Evolutionary conservation across 75 land plant species (phyloP).

Genomic region (Picea glauca): DNA sequence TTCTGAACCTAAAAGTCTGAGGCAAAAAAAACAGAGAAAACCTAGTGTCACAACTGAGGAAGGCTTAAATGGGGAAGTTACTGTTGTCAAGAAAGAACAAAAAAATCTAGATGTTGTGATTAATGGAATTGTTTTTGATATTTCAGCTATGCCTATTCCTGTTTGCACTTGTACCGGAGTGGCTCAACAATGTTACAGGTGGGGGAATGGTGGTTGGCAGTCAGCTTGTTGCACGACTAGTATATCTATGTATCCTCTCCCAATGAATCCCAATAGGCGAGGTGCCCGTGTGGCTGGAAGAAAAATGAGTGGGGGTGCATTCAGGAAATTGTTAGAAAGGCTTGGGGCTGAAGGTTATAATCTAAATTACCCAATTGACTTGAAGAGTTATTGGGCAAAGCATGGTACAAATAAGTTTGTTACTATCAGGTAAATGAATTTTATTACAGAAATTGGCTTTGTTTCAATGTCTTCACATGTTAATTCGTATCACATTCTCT

Average conservation of each 20-base stretch:
- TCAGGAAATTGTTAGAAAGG: slow-evolving; percentile 60
- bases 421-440: slow-evolving; percentile 53
- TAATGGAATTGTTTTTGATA: slow-evolving; percentile 48
- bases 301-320: slow-evolving; percentile 74
- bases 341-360: slow-evolving; percentile 51
- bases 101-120: slow-evolving; percentile 39
- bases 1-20: slow-evolving; percentile 20
- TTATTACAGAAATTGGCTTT: too few relatives aligned
- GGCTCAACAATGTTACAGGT: slow-evolving; percentile 63
- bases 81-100: slow-evolving; percentile 23
- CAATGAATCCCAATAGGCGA: slow-evolving; percentile 47
- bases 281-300: slow-evolving; percentile 68
- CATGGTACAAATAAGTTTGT: slow-evolving; percentile 86
- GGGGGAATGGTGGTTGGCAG: slow-evolving; percentile 81
- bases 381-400: slow-evolving; percentile 69
- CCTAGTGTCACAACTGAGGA: slow-evolving; percentile 11
- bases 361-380: slow-evolving; percentile 45
- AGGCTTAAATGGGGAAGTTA: slow-evolving; percentile 5
- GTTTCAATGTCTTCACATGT: too few relatives aligned
- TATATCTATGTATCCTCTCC: slow-evolving; percentile 60
- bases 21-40: slow-evolving; percentile 42
- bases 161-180: slow-evolving; percentile 66
- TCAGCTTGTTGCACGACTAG: slow-evolving; percentile 68
- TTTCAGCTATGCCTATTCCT: slow-evolving; percentile 52
- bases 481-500: too few relatives aligned